Base-by-base conservation (phyloP, 2,329 filamentous ascomycete genomes). In the Penicillium capsulatum region DNA sequence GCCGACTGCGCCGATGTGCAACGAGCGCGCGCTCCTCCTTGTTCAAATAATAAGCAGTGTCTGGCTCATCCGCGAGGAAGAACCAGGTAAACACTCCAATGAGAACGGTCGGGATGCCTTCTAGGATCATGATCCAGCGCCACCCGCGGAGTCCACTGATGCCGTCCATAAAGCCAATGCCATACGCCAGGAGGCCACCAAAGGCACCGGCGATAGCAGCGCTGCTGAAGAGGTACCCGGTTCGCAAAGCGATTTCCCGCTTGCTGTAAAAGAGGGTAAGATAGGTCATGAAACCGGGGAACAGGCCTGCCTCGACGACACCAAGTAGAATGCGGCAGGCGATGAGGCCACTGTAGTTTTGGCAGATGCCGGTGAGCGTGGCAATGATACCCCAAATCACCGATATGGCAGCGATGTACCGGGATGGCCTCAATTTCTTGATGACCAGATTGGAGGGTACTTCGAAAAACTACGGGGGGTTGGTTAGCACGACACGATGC, bases 241-340 rank as follows among this genome's bases (percentile, higher is more conserved):
- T 80, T 2, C 85, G 78, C 29, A 87, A 65, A 3, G 83, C 84
- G 2, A 88, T 74, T 62, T 89, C 84, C 17, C 75, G 73, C 55
- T 83, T 84, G 32, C 79, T 84, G 66, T 89, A 89, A 69, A 86
- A 88, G 49, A 87, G 76, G 0, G 84, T 87, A 13, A 89, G 71
- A 51, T 86, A 86, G 4, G 77, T 80, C 48, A 84, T 65, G n/a
- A 68, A 50, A 0, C 83, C 83, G 0, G 84, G 83, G 48, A 86
- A 86, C 0, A 86, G 66, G 0, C 83, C 83, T 0, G 82, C 82
- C 63, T 86, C 83, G 27, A 86, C 73, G 5, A 75, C 70, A 4
- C 84, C 84, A 0, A 89, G 75, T 10, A 88, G 65, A 0, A 89
- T 57, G 4, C 84, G 80, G 47, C 80, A 81, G 4, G 76, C 83